These are phyloP conservation scores for Paramecium primaurelia DNA, from an alignment of 73 alveolate species.

Conservation along the genomic window DNA sequence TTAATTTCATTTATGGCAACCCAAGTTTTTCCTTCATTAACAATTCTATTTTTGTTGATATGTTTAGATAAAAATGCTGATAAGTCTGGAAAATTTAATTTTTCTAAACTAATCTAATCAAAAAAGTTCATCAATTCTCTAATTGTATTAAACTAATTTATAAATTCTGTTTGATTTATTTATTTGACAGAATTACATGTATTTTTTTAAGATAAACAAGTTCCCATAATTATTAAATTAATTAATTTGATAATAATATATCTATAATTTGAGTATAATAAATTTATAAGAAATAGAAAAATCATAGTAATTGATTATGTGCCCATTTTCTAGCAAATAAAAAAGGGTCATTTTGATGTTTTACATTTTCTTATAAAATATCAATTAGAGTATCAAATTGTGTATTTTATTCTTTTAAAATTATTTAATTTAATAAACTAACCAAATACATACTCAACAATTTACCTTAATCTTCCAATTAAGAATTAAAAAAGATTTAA, in stretches of 20 bases:
- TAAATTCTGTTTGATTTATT: not conserved
- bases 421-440: not conserved
- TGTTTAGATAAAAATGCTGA: not conserved
- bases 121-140: not conserved
- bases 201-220: not conserved
- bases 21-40: not conserved
- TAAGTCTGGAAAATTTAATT: not conserved
- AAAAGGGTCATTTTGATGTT: conserved; percentile 14
- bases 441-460: conserved; percentile 10
- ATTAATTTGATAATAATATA: not conserved
- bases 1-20: not conserved
- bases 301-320: not conserved
- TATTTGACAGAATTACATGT: not conserved
- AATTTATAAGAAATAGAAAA: not conserved
- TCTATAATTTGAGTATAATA: not conserved
- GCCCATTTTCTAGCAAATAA: conserved; percentile 28
- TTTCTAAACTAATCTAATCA: not conserved
- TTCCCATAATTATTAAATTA: not conserved
- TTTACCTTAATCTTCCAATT: not conserved
- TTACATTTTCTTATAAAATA: not conserved
- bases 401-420: not conserved
- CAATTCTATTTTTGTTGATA: not conserved
- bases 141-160: not conserved
- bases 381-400: not conserved
- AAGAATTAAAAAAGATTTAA: not conserved